Base-by-base conservation (phyloP, 495 filamentous ascomycete genomes). In the Hyaloscypha hepaticicola region DNA sequence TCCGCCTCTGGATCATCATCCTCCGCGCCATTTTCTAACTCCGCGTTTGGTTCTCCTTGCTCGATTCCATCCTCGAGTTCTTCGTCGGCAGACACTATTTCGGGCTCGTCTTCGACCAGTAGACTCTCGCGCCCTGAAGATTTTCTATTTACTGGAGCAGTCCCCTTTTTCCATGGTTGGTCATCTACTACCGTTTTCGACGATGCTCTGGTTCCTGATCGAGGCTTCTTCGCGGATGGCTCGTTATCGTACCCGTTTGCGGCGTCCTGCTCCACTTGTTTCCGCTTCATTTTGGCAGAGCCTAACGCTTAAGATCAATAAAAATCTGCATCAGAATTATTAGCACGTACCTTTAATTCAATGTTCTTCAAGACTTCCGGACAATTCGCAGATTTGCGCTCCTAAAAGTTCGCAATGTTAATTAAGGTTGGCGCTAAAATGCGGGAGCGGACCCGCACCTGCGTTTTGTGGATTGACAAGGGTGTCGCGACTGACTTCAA, bases 371-470 rank as follows among this genome's bases (percentile, higher is more conserved):
- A 9, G 11, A 4, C 38, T 45, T 45, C 16, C 1, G 4, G 16
- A 16, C 1, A 45, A 45, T 14, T 45, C 38, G 38, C 38, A 45
- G 38, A 14, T 45, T 45, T 3, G 38, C 38, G 52, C 61, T 34
- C 33, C 27, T 58, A 28, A 34, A 34, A 53, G n/a, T 5, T 58
- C 52, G 52, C 29, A 52, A 22, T 38, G 51, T 28, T 27, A 55
- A 52, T 65, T 61, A 68, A 65, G 51, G 58, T 64, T 68, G 26
- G 55, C 58, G 63, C 67, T 65, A 61, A 62, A 41, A 60, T 58
- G 33, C 49, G 48, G 49, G 59, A 45, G 60, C 34, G 5, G 34
- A 51, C 22, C 67, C 66, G 63, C 63, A 66, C 56, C 61, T 64
- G n/a, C 56, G n/a, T n/a, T 33, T 63, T 52, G 19, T 41, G 38